Base-by-base conservation (phyloP, 331 rosid genomes). In the Cucumis variabilis region DNA sequence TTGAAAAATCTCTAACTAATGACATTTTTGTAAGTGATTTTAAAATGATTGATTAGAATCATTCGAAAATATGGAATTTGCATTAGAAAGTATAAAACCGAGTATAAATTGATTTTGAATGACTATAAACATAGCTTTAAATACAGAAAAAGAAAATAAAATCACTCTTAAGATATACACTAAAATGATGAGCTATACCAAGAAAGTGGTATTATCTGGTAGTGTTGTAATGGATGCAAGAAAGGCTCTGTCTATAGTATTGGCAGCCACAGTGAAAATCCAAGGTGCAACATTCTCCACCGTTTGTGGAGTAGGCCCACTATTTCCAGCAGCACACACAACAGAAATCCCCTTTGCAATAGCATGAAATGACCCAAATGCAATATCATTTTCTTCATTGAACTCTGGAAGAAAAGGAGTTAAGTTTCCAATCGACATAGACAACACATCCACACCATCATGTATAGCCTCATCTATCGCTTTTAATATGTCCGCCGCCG, bases 401-500 rank as follows among this genome's bases (percentile, higher is more conserved):
- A 48, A n/a, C 21, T 76, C 82, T 0, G 82, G 23, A 23, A 0
- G 2, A 0, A 76, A 6, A 46, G 82, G 82, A 48, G 13, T 2
- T 0, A 0, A 8, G 0, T 9, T 5, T 3, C 62, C 82, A n/a
- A 76, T 15, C 33, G 82, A 76, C 23, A 76, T 14, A 13, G 82
- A 76, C 20, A 76, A 7, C 55, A 76, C 82, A 14, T 76, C 82
- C 27, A 76, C 82, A 6, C 82, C 82, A 1, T 76, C 82, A 13
- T 75, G 30, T 5, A 75, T 75, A 19, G 82, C 82, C 28, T 44
- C 30, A 23, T 75, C 82, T 11, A 76, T 76, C 6, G 23, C 82
- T 11, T 23, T 76, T 23, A 76, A n/a, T 9, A 90, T 84, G 70
- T 90, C 92, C 12, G 92, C 92, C 3, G 82, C 8, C 4, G 89